phyloP scores from a whole-genome alignment of 768 basidiomycete species.

The Sutorius australiensis region DNA sequence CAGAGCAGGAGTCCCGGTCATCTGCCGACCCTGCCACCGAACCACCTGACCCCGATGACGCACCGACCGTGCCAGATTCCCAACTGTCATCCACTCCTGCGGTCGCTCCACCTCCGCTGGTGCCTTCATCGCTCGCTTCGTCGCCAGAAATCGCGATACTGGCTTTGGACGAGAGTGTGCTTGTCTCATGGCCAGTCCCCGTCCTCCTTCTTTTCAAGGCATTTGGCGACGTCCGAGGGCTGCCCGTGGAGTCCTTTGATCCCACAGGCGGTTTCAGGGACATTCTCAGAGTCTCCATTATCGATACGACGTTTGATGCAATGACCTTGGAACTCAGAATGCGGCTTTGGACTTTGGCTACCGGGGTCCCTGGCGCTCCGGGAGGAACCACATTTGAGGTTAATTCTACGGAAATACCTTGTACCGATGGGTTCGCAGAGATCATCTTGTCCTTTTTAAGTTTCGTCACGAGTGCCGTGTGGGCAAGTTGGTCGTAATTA shows the following conservation, averaged over 20 bases:
- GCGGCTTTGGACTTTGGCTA: slow-evolving; percentile 64
- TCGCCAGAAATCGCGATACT: background rate
- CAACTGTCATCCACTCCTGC: slow-evolving; percentile 29
- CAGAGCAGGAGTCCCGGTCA: slow-evolving; percentile 26
- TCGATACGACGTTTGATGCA: slow-evolving; percentile 51
- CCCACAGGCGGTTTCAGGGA: slow-evolving; percentile 34
- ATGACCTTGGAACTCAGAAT: slow-evolving; percentile 76
- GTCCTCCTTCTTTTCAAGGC: slow-evolving; percentile 12
- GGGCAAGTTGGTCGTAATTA: slow-evolving; percentile 55
- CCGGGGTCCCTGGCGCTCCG: slow-evolving; percentile 39
- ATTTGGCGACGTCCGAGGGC: slow-evolving; percentile 8
- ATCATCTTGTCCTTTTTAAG: slow-evolving; percentile 68
- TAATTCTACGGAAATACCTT: slow-evolving; percentile 47
- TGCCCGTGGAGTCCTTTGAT: slow-evolving; percentile 15
- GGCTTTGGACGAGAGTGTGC: slow-evolving; percentile 1
- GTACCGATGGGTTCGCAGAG: slow-evolving; percentile 45
- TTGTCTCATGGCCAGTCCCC: background rate
- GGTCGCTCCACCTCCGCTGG: slow-evolving; percentile 3
- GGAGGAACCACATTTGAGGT: slow-evolving; percentile 31
- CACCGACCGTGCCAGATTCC: slow-evolving; percentile 42
- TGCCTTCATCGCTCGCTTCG: slow-evolving; percentile 18
- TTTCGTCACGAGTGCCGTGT: slow-evolving; percentile 65
- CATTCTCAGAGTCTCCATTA: slow-evolving; percentile 48
- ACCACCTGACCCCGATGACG: slow-evolving; percentile 20
- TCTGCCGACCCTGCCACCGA: slow-evolving; percentile 39